These are phyloP conservation scores for Hippophae rhamnoides DNA, from an alignment of 306 rosid genomes.

Conservation along the genomic window DNA sequence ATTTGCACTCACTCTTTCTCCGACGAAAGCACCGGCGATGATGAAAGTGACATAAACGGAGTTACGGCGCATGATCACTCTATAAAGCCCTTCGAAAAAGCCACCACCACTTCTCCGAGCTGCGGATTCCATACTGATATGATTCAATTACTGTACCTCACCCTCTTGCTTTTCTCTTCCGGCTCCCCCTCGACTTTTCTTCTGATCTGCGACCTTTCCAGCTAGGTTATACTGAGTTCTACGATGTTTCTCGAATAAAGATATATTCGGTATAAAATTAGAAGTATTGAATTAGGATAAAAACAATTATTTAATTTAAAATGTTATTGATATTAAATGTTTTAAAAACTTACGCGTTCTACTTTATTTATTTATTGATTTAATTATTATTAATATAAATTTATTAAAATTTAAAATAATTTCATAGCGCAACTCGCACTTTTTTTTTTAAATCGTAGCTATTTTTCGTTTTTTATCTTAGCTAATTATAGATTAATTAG, in stretches of 20 bases:
- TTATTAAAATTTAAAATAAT: too few species aligned
- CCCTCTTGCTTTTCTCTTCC: neutral
- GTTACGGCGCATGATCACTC: constrained; percentile 87
- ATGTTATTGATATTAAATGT: too few species aligned
- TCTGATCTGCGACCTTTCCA: constrained; percentile 21
- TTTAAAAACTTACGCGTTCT: too few species aligned
- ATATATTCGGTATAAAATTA: too few species aligned
- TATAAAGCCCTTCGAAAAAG: constrained; percentile 63
- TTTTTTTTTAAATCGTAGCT: too few species aligned
- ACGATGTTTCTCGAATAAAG: neutral
- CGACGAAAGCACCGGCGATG: constrained; percentile 89
- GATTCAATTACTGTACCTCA: neutral
- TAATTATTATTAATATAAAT: too few species aligned
- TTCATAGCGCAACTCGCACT: too few species aligned
- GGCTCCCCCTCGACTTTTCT: constrained; percentile 1
- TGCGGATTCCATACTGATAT: constrained; percentile 45
- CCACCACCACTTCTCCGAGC: constrained; percentile 63
- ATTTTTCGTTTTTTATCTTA: too few species aligned
- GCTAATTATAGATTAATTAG: too few species aligned
- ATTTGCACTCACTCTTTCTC: constrained; percentile 61
- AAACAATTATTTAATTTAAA: too few species aligned
- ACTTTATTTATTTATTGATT: too few species aligned
- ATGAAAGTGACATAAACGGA: constrained; percentile 69
- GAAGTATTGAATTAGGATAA: too few species aligned
- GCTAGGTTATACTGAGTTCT: constrained; percentile 16